These are phyloP conservation scores for Monilinia fructicola DNA, from an alignment of 2,329 filamentous ascomycete genomes.

Conservation along the genomic window DNA sequence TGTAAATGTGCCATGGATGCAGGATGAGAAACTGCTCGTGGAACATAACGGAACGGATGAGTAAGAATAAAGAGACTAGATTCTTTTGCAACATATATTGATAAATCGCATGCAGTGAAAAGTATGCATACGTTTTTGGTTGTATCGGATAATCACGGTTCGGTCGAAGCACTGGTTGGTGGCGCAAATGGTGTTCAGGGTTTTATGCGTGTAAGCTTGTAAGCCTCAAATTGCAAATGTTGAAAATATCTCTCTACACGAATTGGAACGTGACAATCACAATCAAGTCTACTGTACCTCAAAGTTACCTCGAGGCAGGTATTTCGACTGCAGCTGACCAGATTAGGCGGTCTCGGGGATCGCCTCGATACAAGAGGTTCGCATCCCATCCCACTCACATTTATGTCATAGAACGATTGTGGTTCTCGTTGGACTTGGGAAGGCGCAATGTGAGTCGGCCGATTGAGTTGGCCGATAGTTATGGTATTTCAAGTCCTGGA, in stretches of 20 bases:
- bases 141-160: slow-evolving; percentile 9
- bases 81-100: neutral
- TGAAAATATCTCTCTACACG: slow-evolving; percentile 2
- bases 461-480: neutral
- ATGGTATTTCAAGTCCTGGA: neutral
- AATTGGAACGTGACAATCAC: neutral
- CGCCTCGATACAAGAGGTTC: neutral
- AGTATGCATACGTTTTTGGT: neutral
- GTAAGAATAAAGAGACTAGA: neutral
- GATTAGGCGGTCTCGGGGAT: neutral
- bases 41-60: neutral
- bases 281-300: neutral
- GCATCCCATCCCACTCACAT: neutral
- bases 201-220: slow-evolving; percentile 19
- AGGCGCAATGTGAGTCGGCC: neutral
- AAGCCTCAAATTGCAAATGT: slow-evolving; percentile 15
- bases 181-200: slow-evolving; percentile 10
- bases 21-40: neutral
- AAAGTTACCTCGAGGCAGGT: neutral
- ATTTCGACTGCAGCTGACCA: neutral
- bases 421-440: neutral
- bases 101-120: slow-evolving; percentile 19
- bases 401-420: neutral
- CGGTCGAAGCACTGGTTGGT: slow-evolving; percentile 2
- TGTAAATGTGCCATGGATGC: slow-evolving; percentile 7